Evolutionary conservation across 2,329 filamentous ascomycete species (phyloP), one percentile per base, ranked within the genome.

Genomic region (Corinectria fuckeliana): DNA sequence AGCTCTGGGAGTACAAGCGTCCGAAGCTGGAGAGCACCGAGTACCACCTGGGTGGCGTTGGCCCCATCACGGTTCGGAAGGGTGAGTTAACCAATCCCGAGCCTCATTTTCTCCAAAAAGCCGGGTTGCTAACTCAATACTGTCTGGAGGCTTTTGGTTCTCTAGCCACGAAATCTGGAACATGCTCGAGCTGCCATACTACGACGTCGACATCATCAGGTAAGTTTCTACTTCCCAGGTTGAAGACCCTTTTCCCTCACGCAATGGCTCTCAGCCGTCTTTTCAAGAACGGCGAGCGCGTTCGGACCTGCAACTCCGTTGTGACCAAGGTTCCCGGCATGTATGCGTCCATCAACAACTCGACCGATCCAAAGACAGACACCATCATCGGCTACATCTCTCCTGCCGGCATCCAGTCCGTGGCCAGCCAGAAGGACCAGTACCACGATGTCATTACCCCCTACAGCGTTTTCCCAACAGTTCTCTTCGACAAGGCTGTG

Each of bases 311-410:
- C 62, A 78, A 79, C 59, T 78, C 77, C 0, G 71, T 75, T 3
- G 69, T 74, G 25, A 77, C 73, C 25, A 71, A 74, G 20, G 59
- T 69, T 1, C 76, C 77, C 0, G 78, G 78, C 0, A 72, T 80
- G 58, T 79, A 77, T 42, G 78, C 78, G 0, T 79, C 77, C 0
- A 69, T 80, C 53, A 79, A 80, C 67, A 79, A 80, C 56, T 72
- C 73, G 4, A 80, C 77, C 1, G 72, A 79, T 32, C 69, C 71
- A 0, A 58, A 65, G 8, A 77, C 70, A 0, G 73, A 75, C 45
- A 65, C 73, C 14, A 77, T 79, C 23, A 72, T 74, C 5, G 72
- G 74, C 0, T 79, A 78, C 51, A 79, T 80, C 53, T 78, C 77
- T 0, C 74, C 75, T 3, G 76, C 77, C 0, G 78, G 77, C 5